Conservation (phyloP, 2,329 filamentous ascomycete species). For the Monilinia fructigena region DNA sequence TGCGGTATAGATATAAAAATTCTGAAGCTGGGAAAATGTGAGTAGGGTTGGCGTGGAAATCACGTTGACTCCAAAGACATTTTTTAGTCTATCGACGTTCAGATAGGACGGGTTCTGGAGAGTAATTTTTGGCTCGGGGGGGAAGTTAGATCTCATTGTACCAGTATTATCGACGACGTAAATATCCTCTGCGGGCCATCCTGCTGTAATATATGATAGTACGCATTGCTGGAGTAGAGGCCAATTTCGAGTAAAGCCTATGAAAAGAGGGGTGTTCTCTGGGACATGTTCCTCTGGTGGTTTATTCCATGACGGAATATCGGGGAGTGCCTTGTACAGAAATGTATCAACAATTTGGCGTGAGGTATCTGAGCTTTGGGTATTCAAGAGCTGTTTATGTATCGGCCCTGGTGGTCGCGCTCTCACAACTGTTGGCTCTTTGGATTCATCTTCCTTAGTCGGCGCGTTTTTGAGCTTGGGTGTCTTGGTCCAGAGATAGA, state of each 20-base stretch:
- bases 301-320: slow-evolving; percentile 43
- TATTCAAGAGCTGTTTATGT: slow-evolving; percentile 5
- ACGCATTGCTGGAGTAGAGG: slow-evolving; percentile 55
- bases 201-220: slow-evolving; percentile 56
- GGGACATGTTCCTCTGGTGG: slow-evolving; percentile 44
- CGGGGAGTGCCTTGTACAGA: neutral
- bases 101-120: slow-evolving; percentile 58
- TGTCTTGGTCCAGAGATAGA: slow-evolving; percentile 7
- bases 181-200: slow-evolving; percentile 57
- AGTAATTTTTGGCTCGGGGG: slow-evolving; percentile 45
- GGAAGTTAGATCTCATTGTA: slow-evolving; percentile 53
- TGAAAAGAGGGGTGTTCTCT: slow-evolving; percentile 52
- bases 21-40: slow-evolving; percentile 56
- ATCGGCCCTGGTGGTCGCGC: slow-evolving; percentile 13
- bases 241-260: slow-evolving; percentile 58
- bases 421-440: neutral
- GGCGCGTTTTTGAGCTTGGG: neutral
- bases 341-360: slow-evolving; percentile 12
- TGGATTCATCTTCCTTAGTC: neutral
- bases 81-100: slow-evolving; percentile 49
- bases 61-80: slow-evolving; percentile 52
- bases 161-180: slow-evolving; percentile 61
- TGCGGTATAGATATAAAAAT: slow-evolving; percentile 51
- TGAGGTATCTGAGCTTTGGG: neutral
- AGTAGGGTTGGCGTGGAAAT: slow-evolving; percentile 52